phyloP scores from a whole-genome alignment of 495 filamentous ascomycete species.

The Penicillium cinerascens region DNA sequence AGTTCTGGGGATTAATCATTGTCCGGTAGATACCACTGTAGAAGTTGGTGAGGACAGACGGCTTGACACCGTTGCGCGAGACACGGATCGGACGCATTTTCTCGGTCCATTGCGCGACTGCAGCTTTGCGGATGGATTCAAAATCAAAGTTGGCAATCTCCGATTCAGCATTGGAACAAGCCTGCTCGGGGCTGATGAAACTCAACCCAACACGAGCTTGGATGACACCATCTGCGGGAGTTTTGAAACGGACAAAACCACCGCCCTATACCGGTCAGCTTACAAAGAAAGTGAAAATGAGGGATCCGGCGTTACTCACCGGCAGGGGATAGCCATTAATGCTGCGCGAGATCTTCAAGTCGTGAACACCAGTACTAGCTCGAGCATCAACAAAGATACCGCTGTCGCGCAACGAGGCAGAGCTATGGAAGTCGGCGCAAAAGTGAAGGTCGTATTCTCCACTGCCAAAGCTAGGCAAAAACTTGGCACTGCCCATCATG shows the following conservation, averaged over 20 bases:
- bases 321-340: conserved; percentile 71
- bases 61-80: conserved; percentile 47
- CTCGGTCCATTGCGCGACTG: conserved; percentile 47
- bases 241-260: conserved; percentile 61
- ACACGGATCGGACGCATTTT: conserved; percentile 54
- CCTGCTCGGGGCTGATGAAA: conserved; percentile 62
- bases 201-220: conserved; percentile 67
- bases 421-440: conserved; percentile 60
- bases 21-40: conserved; percentile 50
- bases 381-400: conserved; percentile 44
- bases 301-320: conserved; percentile 17
- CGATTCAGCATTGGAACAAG: conserved; percentile 56
- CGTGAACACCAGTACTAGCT: conserved; percentile 43
- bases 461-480: conserved; percentile 65
- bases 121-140: conserved; percentile 33
- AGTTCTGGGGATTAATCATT: conserved; percentile 71
- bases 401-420: conserved; percentile 40
- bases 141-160: conserved; percentile 58
- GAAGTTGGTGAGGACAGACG: conserved; percentile 57
- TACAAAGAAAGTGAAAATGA: not conserved
- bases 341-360: conserved; percentile 60
- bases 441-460: conserved; percentile 63
- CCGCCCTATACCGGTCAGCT: conserved; percentile 44
- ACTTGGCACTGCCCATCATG: conserved; percentile 64
- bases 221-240: conserved; percentile 37